Evolutionary conservation across 192 early-diverging fungal genomes (phyloP).

Genomic region (Gaertneriomyces sp.): DNA sequence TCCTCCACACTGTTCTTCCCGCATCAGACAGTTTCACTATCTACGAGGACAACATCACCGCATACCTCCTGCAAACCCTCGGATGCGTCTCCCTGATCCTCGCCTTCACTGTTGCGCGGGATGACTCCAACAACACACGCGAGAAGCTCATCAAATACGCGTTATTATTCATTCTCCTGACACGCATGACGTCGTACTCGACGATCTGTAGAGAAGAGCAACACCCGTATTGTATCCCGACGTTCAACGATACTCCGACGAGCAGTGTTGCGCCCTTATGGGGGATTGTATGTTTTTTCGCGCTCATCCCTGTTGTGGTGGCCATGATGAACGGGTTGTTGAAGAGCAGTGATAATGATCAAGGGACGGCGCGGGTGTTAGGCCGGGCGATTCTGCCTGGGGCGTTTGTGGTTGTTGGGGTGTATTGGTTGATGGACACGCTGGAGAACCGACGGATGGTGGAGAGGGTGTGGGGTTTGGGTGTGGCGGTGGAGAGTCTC

Average conservation of each 20-base stretch:
- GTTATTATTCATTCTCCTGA: slow-evolving; percentile 42
- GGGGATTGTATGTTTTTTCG: slow-evolving; percentile 44
- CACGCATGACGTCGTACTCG: slow-evolving; percentile 54
- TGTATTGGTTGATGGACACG: slow-evolving; percentile 49
- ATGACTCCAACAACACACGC: slow-evolving; percentile 1
- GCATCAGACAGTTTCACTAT: slow-evolving; percentile 89
- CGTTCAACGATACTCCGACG: slow-evolving; percentile 67
- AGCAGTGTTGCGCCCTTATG: slow-evolving; percentile 51
- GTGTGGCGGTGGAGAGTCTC: neutral
- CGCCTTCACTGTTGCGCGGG: slow-evolving; percentile 27
- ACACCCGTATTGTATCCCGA: slow-evolving; percentile 70
- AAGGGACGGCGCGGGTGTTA: slow-evolving; percentile 31
- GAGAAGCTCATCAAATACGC: slow-evolving; percentile 24
- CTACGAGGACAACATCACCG: slow-evolving; percentile 74
- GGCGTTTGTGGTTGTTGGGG: slow-evolving; percentile 21
- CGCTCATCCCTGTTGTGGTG: slow-evolving; percentile 35
- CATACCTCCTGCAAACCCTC: slow-evolving; percentile 67
- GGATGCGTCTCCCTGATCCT: slow-evolving; percentile 40
- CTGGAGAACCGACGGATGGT: slow-evolving; percentile 38
- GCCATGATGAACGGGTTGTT: slow-evolving; percentile 41
- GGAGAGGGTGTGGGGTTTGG: neutral
- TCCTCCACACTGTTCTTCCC: slow-evolving; percentile 63
- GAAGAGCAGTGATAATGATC: slow-evolving; percentile 48
- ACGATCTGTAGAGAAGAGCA: slow-evolving; percentile 92
- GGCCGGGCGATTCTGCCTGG: slow-evolving; percentile 18